Percentiles rank a stretch among this genome's conserved stretches.
Conservation (phyloP, 1,284 basidiomycete genomes). For the Cutaneotrichosporon spelunceum region DNA sequence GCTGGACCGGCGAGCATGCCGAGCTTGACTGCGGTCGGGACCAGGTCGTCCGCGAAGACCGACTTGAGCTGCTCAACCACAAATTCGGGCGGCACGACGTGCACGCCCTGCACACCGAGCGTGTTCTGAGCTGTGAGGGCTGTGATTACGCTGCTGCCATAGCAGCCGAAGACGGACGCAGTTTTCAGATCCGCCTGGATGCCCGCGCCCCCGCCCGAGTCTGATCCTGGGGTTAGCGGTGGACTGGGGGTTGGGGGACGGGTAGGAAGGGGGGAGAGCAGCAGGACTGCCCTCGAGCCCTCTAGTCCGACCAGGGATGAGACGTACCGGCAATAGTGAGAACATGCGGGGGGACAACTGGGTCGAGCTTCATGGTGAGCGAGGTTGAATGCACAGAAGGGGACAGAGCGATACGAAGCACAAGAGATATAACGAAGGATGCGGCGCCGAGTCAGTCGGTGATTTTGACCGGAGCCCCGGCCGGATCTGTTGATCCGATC, state of each 20-base stretch:
- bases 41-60: conserved; percentile 69
- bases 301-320: too few relatives aligned
- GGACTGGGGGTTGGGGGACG: background rate
- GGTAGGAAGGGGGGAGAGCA: too few relatives aligned
- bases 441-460: background rate
- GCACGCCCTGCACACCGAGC: conserved; percentile 70
- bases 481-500: too few relatives aligned
- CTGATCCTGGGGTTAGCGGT: conserved; percentile 48
- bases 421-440: background rate
- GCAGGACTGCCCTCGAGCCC: too few relatives aligned
- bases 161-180: conserved; percentile 72
- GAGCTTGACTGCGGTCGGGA: conserved; percentile 76
- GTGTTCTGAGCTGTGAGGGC: conserved; percentile 93
- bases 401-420: background rate
- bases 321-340: conserved; percentile 44
- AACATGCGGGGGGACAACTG: conserved; percentile 33
- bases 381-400: background rate
- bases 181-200: conserved; percentile 80
- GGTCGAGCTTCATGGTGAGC: background rate
- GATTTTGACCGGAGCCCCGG: background rate
- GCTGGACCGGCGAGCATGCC: conserved; percentile 69
- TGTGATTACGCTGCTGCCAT: conserved; percentile 82
- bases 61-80: conserved; percentile 64
- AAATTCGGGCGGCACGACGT: conserved; percentile 65
- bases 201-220: conserved; percentile 83